Base-by-base conservation (phyloP, 768 basidiomycete species). In the Xerocomellus intermedius region DNA sequence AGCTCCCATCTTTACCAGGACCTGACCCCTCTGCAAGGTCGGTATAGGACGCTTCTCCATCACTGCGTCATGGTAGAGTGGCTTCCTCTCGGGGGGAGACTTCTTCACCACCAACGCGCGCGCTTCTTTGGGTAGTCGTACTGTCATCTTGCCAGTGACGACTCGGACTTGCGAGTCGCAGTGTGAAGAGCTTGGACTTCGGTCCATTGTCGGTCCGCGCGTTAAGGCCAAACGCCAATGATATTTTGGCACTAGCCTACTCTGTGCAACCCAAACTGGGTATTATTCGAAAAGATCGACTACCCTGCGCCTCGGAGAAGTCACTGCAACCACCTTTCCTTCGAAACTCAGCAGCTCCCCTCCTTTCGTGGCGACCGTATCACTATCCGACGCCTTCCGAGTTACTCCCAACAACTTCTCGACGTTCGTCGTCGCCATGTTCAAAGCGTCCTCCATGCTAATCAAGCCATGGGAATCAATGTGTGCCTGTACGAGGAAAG, bases 1-100 rank as follows among this genome's bases (percentile, higher is more conserved):
- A 14, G 90, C 87, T 19, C 73, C 75, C 48, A 91, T 81, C 67
- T 79, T 82, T 9, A 91, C 85, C 8, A 89, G 75, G 1, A 91
- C 68, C 68, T 91, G 75, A 2, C 82, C 86, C 0, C 68, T 56
- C 54, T 80, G 74, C 51, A 89, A 75, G 54, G 50, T 24, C 8
- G 82, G 80, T 39, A 90, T 67, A 0, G 78, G 74, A 42, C 69
- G 74, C 35, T 80, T 74, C 48, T 81, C 77, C 12, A 91, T 50
- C 7, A 74, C 72, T 0, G 81, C 82, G 56, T 88, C 84, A 61
- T 89, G 77, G 58, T 80, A 82, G 28, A 79, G 55, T 7, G 80
- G 78, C 21, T 74, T 75, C 19, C 64, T 68, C 9, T 64, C 65
- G 1, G 67, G 50, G 5, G 76, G 62, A 3, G 80, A 74, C 55